These are phyloP conservation scores for Angomonas deanei DNA, from an alignment of 208 protist genomes.

Conservation along the genomic window DNA sequence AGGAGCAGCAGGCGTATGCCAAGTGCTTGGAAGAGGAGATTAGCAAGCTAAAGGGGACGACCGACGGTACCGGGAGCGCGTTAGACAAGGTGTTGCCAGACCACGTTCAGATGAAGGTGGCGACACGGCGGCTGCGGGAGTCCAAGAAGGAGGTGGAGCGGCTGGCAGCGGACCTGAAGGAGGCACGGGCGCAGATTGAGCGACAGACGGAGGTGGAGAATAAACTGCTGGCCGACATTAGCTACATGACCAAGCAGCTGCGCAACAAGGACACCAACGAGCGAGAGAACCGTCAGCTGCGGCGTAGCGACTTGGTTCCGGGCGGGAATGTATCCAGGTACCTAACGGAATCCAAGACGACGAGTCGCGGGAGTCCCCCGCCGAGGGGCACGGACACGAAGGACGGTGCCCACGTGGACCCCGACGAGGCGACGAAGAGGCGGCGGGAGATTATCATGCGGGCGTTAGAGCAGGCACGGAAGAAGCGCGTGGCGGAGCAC, in stretches of 20 bases:
- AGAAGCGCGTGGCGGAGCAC: background rate
- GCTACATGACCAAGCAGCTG: slow-evolving; percentile 30
- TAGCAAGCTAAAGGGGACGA: background rate
- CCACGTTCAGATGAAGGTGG: background rate
- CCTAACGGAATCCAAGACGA: background rate
- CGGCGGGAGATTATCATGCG: background rate
- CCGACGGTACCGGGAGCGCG: background rate
- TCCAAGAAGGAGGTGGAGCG: background rate
- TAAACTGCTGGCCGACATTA: slow-evolving; percentile 40
- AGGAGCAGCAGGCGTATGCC: slow-evolving; percentile 4
- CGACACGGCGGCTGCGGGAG: background rate
- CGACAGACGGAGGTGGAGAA: slow-evolving; percentile 28
- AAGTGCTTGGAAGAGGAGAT: slow-evolving; percentile 19
- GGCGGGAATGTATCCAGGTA: background rate
- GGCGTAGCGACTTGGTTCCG: slow-evolving; percentile 16
- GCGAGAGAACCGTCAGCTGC: slow-evolving; percentile 19
- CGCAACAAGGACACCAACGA: slow-evolving; percentile 29
- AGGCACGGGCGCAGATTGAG: slow-evolving; percentile 19
- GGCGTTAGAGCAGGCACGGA: background rate
- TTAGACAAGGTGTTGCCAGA: background rate
- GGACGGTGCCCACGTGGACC: no score
- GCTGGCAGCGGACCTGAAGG: background rate
- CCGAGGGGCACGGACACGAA: slow-evolving; percentile 6
- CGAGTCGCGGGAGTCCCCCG: background rate
- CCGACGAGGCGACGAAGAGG: background rate